These are phyloP conservation scores for Firmiana major DNA, from an alignment of 345 rosid genomes.

Conservation along the genomic window DNA sequence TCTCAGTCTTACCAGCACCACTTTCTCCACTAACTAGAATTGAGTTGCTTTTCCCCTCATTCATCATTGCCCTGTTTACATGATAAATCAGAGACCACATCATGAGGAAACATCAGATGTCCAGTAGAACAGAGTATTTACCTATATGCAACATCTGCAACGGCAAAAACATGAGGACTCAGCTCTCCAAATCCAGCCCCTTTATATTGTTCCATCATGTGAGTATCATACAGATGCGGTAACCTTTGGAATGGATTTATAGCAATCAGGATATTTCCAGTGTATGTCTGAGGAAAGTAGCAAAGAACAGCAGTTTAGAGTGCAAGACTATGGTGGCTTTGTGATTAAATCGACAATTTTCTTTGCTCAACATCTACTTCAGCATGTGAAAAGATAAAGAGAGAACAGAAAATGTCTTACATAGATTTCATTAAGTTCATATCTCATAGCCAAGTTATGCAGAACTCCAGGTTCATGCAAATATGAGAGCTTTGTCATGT, in stretches of 20 bases:
- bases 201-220: conserved; percentile 99
- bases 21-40: conserved; percentile 99
- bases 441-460: conserved; percentile 88
- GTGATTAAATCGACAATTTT: conserved; percentile 5
- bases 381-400: conserved; percentile 3
- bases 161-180: conserved; percentile 98
- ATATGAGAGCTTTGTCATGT: conserved; percentile 99
- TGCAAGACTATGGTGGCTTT: conserved; percentile 5
- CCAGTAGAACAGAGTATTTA: conserved; percentile 26
- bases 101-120: conserved; percentile 11
- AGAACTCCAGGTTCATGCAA: conserved; percentile 98
- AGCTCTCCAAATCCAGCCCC: conserved; percentile 98
- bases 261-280: conserved; percentile 97
- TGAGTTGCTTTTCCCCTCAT: conserved; percentile 98
- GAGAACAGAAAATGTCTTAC: conserved; percentile 43
- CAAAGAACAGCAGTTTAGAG: conserved; percentile 16
- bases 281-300: conserved; percentile 68
- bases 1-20: conserved; percentile 99
- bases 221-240: conserved; percentile 96
- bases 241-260: conserved; percentile 98
- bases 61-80: conserved; percentile 83
- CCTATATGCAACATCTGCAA: conserved; percentile 99
- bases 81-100: conserved; percentile 29
- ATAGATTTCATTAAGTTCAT: conserved; percentile 96
- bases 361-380: conserved; percentile 13